Evolutionary conservation across 768 basidiomycete genomes (phyloP).

Genomic region (Mycena polygramma): DNA sequence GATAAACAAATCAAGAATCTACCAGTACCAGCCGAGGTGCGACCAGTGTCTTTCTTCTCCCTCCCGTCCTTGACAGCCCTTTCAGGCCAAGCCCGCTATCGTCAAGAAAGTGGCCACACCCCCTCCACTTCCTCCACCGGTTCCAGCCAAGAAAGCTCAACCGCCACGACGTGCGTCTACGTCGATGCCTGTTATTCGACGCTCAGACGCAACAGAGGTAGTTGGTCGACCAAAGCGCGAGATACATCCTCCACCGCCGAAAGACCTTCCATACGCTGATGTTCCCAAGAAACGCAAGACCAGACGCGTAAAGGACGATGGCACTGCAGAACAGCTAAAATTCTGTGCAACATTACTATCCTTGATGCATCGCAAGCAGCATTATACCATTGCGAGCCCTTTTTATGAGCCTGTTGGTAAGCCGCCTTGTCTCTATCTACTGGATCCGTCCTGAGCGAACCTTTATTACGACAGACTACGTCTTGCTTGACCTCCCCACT

Average conservation of each 20-base stretch:
- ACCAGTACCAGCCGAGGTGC: constrained; percentile 83
- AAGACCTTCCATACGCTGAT: constrained; percentile 89
- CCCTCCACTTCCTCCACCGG: constrained; percentile 58
- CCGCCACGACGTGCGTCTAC: constrained; percentile 80
- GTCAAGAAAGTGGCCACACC: constrained; percentile 64
- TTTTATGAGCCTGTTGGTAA: constrained; percentile 96
- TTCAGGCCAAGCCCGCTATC: constrained; percentile 54
- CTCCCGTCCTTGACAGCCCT: constrained; percentile 13
- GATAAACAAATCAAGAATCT: constrained; percentile 91
- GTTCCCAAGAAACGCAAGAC: constrained; percentile 76
- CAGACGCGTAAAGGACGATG: constrained; percentile 73
- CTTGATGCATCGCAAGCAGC: constrained; percentile 85
- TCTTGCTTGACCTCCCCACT: constrained; percentile 81
- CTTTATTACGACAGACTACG: constrained; percentile 68
- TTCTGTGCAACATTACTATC: constrained; percentile 83
- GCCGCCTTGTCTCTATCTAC: constrained; percentile 47
- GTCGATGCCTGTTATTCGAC: constrained; percentile 85
- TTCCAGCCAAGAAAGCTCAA: constrained; percentile 59
- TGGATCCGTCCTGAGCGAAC: constrained; percentile 20
- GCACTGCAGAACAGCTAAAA: constrained; percentile 85
- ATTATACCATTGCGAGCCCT: constrained; percentile 77
- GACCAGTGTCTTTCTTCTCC: constrained; percentile 40
- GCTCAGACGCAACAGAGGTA: constrained; percentile 72
- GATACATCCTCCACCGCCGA: constrained; percentile 95
- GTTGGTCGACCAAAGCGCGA: constrained; percentile 94